These are phyloP conservation scores for Lactarius psammicola DNA, from an alignment of 768 basidiomycete genomes.

Conservation along the genomic window DNA sequence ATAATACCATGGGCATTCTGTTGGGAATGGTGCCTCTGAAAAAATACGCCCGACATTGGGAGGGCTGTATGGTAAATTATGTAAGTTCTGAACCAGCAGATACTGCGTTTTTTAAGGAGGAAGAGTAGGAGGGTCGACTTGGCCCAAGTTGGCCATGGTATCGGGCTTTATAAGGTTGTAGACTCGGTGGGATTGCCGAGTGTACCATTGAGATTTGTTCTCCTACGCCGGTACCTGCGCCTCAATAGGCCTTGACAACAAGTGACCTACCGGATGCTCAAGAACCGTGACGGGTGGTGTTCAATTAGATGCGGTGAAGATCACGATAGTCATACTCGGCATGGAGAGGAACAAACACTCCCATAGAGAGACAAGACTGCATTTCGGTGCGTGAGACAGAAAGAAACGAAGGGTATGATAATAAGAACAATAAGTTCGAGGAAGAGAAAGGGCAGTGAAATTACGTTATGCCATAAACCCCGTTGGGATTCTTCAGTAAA, in stretches of 20 bases:
- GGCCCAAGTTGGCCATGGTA: background rate
- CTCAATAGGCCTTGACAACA: background rate
- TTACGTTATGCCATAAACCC: background rate
- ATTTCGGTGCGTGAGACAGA: background rate
- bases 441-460: background rate
- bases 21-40: background rate
- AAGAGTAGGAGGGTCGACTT: background rate
- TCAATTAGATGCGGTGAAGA: background rate
- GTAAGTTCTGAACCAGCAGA: slow-evolving; percentile 1
- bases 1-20: background rate
- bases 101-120: background rate
- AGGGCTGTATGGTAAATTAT: background rate
- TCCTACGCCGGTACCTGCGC: background rate
- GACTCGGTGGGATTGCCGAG: background rate
- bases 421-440: background rate
- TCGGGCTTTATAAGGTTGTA: background rate
- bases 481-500: background rate
- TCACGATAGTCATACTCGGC: background rate
- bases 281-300: background rate
- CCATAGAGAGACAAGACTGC: background rate
- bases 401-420: background rate
- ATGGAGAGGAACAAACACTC: background rate
- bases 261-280: background rate
- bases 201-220: background rate
- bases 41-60: background rate